Evolutionary conservation across 495 filamentous ascomycete genomes (phyloP), one percentile per base, ranked within the genome.

Genomic region (Penicillium roqueforti): DNA sequence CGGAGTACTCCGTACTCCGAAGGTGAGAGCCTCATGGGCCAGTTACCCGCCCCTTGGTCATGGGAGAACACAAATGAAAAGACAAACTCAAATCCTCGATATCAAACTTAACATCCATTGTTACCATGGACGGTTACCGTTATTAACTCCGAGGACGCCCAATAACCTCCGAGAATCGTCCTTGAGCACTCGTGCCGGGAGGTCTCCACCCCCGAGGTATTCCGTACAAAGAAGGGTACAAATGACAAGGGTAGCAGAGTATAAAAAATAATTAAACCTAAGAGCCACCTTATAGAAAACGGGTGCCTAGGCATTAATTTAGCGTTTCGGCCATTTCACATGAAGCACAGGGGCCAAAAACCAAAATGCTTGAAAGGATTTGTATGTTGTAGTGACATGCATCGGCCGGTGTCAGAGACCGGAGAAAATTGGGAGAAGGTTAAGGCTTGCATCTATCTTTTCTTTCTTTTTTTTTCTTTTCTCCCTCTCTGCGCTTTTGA

Each of bases 11-110:
- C n/a, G n/a, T n/a, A n/a, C n/a, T n/a, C n/a, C n/a, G 28, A 11
- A 31, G 13, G 11, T 8, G 25, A 44, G 55, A 65, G 59, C 62
- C 55, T 54, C 55, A 61, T n/a, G n/a, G n/a, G 55, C 52, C 55
- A 45, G 46, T 58, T 54, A 54, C 19, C 55, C 53, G 45, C 52
- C 31, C 41, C 56, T 54, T 34, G 32, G 23, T 31, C 36, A 23
- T 31, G 31, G 16, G 25, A 31, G 7, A 46, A 47, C n/a, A 29
- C 13, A n/a, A 34, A 6, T 36, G 32, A n/a, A 36, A 36, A 36
- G 0, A 3, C 14, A 36, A 36, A 36, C 32, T 36, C 32, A 36
- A 36, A 16, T n/a, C 32, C 3, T 36, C 5, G 6, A 36, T 36
- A 36, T 36, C 7, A 14, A n/a, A 8, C 14, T 32, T 13, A 39